Percentiles rank a stretch among this genome's conserved stretches.
Conservation (phyloP, 352 stramenopile species). For the Globisporangium sylvaticum region DNA sequence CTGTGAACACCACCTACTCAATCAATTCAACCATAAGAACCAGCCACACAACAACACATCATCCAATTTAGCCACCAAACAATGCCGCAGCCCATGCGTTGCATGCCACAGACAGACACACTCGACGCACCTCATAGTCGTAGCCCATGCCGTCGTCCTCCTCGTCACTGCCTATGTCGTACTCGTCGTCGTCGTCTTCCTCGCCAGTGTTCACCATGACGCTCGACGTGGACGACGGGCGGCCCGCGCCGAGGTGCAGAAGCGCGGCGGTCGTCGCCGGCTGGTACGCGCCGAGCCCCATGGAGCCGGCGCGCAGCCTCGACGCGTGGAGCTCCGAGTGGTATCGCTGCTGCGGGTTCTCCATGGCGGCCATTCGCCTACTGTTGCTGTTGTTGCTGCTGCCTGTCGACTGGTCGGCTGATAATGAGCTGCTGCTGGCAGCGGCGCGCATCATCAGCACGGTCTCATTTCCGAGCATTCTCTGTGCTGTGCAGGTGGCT, state of each 20-base stretch:
- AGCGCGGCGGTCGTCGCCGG: slow-evolving; percentile 2
- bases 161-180: not conserved
- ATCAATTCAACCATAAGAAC: not conserved
- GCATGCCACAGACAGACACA: not conserved
- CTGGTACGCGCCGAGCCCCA: slow-evolving; percentile 6
- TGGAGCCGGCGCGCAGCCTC: slow-evolving; percentile 8
- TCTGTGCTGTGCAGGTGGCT: not conserved
- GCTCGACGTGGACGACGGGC: slow-evolving; percentile 19
- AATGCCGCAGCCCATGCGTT: not conserved
- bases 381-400: not conserved
- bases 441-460: not conserved
- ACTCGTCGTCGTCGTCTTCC: slow-evolving; percentile 13
- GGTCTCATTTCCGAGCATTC: not conserved
- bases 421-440: not conserved
- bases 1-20: slow-evolving; percentile 46
- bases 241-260: slow-evolving; percentile 5
- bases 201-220: slow-evolving; percentile 17
- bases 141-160: slow-evolving; percentile 13
- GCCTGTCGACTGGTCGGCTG: not conserved
- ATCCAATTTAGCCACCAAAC: not conserved
- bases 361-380: not conserved
- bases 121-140: slow-evolving; percentile 12
- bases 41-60: not conserved
- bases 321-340: slow-evolving; percentile 5
- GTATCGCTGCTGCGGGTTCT: slow-evolving; percentile 3